Base-by-base conservation (phyloP, 805 yeast genomes). In the Kazachstania martiniae region DNA sequence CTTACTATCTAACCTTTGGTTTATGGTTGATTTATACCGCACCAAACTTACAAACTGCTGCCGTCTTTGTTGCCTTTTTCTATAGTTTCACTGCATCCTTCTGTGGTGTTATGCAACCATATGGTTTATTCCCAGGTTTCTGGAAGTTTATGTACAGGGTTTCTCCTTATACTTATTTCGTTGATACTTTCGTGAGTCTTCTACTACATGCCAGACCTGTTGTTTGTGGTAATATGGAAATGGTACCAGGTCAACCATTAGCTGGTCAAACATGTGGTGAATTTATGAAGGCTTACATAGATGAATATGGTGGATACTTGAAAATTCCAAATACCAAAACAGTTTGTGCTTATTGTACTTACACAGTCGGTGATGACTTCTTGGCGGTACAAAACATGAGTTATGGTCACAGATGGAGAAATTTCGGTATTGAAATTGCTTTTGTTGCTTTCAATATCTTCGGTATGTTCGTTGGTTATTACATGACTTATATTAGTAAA, bases 71-170 rank as follows among this genome's bases (percentile, higher is more conserved):
- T 18, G 69, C 80, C 21, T 59, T 56, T 29, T 41, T 56, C 18
- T 48, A 54, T 31, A 47, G 61, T 32, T 48, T 57, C 26, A 44
- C 56, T 34, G 51, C 58, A 31, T 44, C 57, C 7, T 58, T 58
- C 45, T 55, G 62, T 54, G 63, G 63, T 53, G 59, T 59, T 28
- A 50, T 53, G 51, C 50, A 47, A 41, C 42, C 61, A 47, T 47
- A 60, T 54, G 13, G 46, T 44, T 33, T 63, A 47, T 56, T 73
- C 73, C 89, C 91, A 12, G 72, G 80, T 1, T 83, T 83, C 62
- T 82, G 83, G 82, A 60, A 64, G 18, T 77, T 75, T 58, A 72
- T 77, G 80, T 77, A 75, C 61, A 62, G 81, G 49, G 65, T 62
- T 13, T 70, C 75, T 17, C 83, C 85, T 13, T 61, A 74, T 40